phyloP scores from a whole-genome alignment of 1,284 basidiomycete species.

The Fomitopsis schrenkii region DNA sequence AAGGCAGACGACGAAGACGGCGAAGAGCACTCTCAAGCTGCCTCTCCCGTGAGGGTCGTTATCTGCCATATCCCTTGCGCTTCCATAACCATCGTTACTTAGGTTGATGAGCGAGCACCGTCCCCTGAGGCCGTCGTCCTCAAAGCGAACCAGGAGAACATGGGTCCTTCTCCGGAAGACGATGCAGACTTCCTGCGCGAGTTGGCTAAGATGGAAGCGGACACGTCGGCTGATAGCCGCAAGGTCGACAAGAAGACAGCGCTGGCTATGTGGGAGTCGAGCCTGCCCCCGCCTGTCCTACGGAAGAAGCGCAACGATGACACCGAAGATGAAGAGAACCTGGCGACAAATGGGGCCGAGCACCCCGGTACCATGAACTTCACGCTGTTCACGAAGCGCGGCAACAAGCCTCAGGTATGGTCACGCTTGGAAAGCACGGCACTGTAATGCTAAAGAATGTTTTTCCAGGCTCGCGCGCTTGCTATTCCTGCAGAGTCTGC shows the following conservation, averaged over 20 bases:
- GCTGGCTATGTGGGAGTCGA: slow-evolving; percentile 80
- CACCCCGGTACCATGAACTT: slow-evolving; percentile 78
- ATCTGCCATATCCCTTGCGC: background rate
- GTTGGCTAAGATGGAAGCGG: slow-evolving; percentile 91
- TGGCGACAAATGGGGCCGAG: slow-evolving; percentile 14
- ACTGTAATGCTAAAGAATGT: background rate
- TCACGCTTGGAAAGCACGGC: slow-evolving; percentile 8
- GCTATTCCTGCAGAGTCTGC: slow-evolving; percentile 85
- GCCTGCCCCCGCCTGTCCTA: slow-evolving; percentile 63
- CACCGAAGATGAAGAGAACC: slow-evolving; percentile 45
- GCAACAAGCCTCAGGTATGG: slow-evolving; percentile 86
- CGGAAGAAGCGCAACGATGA: slow-evolving; percentile 60
- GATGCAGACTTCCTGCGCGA: slow-evolving; percentile 95
- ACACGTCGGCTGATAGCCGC: slow-evolving; percentile 77
- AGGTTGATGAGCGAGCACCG: slow-evolving; percentile 64
- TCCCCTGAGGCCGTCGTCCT: slow-evolving; percentile 78
- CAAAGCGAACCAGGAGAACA: slow-evolving; percentile 59
- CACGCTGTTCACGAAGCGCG: slow-evolving; percentile 89
- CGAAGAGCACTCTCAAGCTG: slow-evolving; percentile 43
- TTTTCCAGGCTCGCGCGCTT: slow-evolving; percentile 69
- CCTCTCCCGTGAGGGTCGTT: slow-evolving; percentile 45
- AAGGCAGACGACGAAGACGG: slow-evolving; percentile 48
- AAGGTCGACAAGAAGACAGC: slow-evolving; percentile 84
- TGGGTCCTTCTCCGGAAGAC: slow-evolving; percentile 82
- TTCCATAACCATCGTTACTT: background rate